Conservation (phyloP, 108 stramenopile species). For the Parietichytrium sp. region DNA sequence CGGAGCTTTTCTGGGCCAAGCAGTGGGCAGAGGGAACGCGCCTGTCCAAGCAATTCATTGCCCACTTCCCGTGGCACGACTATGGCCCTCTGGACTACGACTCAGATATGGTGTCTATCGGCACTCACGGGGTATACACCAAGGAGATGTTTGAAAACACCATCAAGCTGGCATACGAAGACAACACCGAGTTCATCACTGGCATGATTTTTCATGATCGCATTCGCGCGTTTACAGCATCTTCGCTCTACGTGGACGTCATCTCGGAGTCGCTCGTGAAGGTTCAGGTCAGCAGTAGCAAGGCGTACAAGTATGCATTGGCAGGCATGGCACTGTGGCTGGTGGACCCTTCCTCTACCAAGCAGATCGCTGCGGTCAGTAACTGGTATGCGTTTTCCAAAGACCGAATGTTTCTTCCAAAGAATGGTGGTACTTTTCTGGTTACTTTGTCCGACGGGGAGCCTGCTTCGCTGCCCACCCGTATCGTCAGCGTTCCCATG, state of each 20-base stretch:
- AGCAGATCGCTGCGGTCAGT: neutral
- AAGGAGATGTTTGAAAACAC: neutral
- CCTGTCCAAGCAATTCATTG: neutral
- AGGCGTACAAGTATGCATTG: neutral
- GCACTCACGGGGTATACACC: slow-evolving; percentile 3
- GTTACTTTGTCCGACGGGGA: neutral
- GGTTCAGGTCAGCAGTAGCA: neutral
- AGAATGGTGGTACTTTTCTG: neutral
- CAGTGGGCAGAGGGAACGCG: neutral
- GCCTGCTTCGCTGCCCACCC: neutral
- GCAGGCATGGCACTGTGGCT: neutral
- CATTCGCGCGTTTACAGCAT: neutral
- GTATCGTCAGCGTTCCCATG: neutral
- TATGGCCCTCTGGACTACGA: neutral
- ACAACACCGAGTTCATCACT: slow-evolving; percentile 15
- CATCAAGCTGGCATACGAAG: neutral
- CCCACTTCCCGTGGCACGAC: neutral
- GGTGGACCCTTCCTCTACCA: neutral
- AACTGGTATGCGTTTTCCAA: neutral
- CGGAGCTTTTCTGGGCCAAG: neutral
- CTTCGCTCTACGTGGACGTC: slow-evolving; percentile 1
- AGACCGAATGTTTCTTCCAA: neutral
- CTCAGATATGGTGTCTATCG: too few species aligned
- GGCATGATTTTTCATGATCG: slow-evolving; percentile 16
- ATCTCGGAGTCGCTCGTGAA: neutral